Base-by-base conservation (phyloP, 2,329 filamentous ascomycete species). In the Aureobasidium melanogenum region DNA sequence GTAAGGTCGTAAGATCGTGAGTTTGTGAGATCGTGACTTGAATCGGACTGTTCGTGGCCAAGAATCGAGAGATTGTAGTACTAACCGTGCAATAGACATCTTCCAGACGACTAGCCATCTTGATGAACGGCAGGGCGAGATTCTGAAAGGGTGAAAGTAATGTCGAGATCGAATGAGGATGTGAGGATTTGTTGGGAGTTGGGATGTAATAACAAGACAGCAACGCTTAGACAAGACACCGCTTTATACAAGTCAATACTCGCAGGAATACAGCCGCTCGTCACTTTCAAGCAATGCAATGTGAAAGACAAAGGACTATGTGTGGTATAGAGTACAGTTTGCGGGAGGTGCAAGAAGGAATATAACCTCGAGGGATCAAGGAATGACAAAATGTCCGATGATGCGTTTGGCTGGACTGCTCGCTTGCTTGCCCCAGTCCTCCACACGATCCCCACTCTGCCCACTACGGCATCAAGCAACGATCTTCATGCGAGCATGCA, bases 41-140 rank as follows among this genome's bases (percentile, higher is more conserved):
- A n/a, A n/a, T n/a, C n/a, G 22, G 32, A 28, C 22, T 28, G 34
- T 39, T 52, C 14, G 50, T 39, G 22, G n/a, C 28, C 9, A 26
- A 19, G n/a, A 38, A 15, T n/a, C 10, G 8, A 19, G 34, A 38
- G 47, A 36, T 50, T 10, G 30, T 36, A 28, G 14, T 0, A 62
- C 61, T 34, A 28, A 86, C 84, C 69, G 85, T 88, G 76, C 83
- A 85, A 73, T 88, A 88, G 60, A 84, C 84, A 74, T 85, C 82
- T 72, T 83, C 81, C 15, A 5, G 22, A 64, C 74, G 72, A 24
- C 66, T 63, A 38, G 69, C 67, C 64, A 66, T 64, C 51, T 67
- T 66, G 51, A 67, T 60, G 30, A 4, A 34, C 30, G 50, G 24
- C 30, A 24, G 26, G 10, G 46, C 17, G 46, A n/a, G 10, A n/a